Base-by-base conservation (phyloP, 352 stramenopile genomes). In the Globisporangium mamillatum region DNA sequence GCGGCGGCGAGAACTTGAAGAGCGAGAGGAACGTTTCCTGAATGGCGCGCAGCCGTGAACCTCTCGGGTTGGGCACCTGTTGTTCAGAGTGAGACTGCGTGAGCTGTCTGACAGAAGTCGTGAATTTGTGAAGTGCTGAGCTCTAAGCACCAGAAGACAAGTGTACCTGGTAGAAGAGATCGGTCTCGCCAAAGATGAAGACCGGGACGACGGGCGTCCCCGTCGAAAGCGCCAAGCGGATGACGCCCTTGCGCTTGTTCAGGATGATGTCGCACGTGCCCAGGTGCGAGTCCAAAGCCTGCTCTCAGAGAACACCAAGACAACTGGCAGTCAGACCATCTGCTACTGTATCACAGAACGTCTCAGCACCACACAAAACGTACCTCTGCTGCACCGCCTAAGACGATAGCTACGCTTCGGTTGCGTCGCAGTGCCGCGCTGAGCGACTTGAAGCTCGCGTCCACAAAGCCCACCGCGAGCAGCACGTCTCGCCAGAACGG, bases 161-260 rank as follows among this genome's bases (percentile, higher is more conserved):
- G 44, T 5, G 2, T 61, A 80, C 77, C 70, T 85, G 78, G 36
- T 73, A 76, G 60, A 70, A 88, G 44, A 90, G 56, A 32, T 89
- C 76, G 52, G 76, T 90, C 60, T 94, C 89, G 48, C 86, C 86
- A 75, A 94, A 88, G 10, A 63, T 64, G 48, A 92, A 94, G 38
- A 86, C 88, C 1, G 86, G 83, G 3, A 94, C 81, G 16, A 94
- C 38, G 1, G 79, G 67, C 27, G 75, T 80, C 20, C 86, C 86
- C 0, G 74, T 90, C 20, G 69, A 72, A 9, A 94, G 69, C 10
- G 84, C 84, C 12, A 94, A 68, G 25, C 82, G 81, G 27, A 90
- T 73, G 63, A 94, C 77, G 25, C 86, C 86, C 63, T 84, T 89
- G 57, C 84, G 79, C 63, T 79, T 77, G 70, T 90, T 83, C 22